phyloP scores from a whole-genome alignment of 2,329 filamentous ascomycete genomes.

The Alternaria atra region DNA sequence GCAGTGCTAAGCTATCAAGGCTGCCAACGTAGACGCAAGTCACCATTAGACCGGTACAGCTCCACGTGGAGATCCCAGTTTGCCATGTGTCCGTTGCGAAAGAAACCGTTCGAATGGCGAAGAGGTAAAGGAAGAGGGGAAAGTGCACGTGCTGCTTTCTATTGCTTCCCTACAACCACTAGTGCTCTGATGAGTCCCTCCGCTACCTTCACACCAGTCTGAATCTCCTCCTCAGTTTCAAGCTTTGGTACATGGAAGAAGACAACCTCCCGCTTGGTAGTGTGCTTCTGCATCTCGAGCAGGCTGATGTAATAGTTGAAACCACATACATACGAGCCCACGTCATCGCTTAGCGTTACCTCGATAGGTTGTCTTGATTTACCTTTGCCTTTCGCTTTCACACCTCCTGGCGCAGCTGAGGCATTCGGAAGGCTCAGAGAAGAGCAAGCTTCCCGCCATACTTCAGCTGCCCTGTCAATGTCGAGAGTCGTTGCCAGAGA shows the following conservation, averaged over 20 bases:
- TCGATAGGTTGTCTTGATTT: neutral
- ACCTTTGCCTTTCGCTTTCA: neutral
- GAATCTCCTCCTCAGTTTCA: neutral
- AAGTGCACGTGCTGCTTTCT: neutral
- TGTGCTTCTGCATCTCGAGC: constrained; percentile 33
- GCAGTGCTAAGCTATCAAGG: constrained; percentile 1
- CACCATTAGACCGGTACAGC: neutral
- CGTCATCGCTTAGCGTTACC: constrained; percentile 48
- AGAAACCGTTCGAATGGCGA: constrained; percentile 50
- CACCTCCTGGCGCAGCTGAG: neutral
- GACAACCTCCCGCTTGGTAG: constrained; percentile 39
- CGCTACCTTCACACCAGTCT: neutral
- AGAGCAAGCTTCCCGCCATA: neutral
- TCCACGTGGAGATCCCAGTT: neutral
- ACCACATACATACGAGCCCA: constrained; percentile 56
- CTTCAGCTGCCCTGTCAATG: neutral
- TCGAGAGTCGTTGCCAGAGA: neutral
- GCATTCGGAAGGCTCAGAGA: neutral
- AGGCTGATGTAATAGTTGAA: constrained; percentile 56
- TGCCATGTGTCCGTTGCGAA: neutral
- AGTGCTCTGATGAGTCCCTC: neutral
- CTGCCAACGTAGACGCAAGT: neutral
- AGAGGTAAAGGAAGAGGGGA: neutral
- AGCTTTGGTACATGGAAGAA: neutral
- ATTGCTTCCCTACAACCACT: constrained; percentile 31